These are phyloP conservation scores for Magnaporthales sp. DNA, from an alignment of 2,329 filamentous ascomycete genomes.

Conservation along the genomic window DNA sequence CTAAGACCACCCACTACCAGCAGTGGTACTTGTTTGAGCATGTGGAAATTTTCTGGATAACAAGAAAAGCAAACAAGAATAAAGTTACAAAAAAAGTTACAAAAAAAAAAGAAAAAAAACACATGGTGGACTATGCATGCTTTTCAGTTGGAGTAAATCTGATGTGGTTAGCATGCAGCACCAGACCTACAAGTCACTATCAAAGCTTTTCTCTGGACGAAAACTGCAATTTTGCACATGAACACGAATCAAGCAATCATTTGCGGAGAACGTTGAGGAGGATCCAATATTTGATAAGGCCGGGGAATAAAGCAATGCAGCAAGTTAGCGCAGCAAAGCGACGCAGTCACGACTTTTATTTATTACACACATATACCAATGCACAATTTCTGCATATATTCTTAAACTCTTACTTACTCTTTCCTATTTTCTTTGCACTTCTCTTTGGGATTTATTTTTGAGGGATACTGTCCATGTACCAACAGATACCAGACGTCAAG, in stretches of 20 bases:
- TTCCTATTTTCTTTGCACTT: background rate
- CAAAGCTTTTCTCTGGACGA: background rate
- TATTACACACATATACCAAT: background rate
- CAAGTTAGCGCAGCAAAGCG: background rate
- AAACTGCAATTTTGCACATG: background rate
- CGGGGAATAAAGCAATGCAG: background rate
- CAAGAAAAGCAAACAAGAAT: background rate
- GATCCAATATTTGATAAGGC: background rate
- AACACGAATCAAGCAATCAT: background rate
- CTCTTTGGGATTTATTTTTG: background rate
- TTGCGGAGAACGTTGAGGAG: background rate
- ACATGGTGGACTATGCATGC: background rate
- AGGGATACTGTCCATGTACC: background rate
- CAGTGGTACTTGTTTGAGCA: background rate
- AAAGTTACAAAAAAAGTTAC: too few relatives aligned
- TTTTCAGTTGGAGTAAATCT: background rate
- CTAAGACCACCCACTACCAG: background rate
- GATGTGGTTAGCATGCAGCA: background rate
- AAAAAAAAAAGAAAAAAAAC: background rate
- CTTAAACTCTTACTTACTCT: background rate
- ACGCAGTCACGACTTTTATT: background rate
- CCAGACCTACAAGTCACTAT: background rate
- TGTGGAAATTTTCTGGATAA: background rate
- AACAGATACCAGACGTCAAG: background rate
- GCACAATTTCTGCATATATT: background rate